Conservation (phyloP, 208 protist species). For the Leishmania aethiopica region DNA sequence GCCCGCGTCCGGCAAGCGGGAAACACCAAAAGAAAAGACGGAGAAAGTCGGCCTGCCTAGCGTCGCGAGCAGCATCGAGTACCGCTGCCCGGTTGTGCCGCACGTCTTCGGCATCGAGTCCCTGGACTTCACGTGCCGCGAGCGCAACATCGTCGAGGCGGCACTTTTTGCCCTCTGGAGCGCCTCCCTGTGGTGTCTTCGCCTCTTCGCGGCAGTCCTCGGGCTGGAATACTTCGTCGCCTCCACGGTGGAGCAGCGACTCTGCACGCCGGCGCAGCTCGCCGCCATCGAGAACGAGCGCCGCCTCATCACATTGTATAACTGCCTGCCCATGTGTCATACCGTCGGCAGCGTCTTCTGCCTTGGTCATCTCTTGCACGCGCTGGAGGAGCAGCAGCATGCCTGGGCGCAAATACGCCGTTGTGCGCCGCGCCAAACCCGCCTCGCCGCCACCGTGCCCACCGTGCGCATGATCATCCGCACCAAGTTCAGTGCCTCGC, state of each 20-base stretch:
- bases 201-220: slow-evolving; percentile 16
- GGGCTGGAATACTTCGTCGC: slow-evolving; percentile 19
- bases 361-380: slow-evolving; percentile 57
- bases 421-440: slow-evolving; percentile 1
- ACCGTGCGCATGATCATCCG: slow-evolving; percentile 70
- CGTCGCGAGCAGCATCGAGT: neutral
- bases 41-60: neutral
- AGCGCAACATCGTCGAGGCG: slow-evolving; percentile 18
- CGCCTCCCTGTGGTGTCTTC: slow-evolving; percentile 24
- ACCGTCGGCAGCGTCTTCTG: slow-evolving; percentile 72
- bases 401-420: slow-evolving; percentile 22
- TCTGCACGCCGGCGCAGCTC: slow-evolving; percentile 18
- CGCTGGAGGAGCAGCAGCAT: slow-evolving; percentile 59
- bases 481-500: slow-evolving; percentile 65
- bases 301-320: slow-evolving; percentile 67
- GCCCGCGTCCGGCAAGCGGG: neutral
- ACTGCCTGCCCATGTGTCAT: slow-evolving; percentile 86
- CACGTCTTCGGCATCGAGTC: slow-evolving; percentile 23
- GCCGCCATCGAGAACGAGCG: slow-evolving; percentile 25
- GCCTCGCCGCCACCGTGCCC: slow-evolving; percentile 17
- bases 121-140: slow-evolving; percentile 8
- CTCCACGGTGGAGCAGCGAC: slow-evolving; percentile 6
- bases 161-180: slow-evolving; percentile 18
- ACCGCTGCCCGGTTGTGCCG: slow-evolving; percentile 9
- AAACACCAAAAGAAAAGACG: neutral